phyloP scores from a whole-genome alignment of 352 stramenopile species.

The Pythium graminicola region DNA sequence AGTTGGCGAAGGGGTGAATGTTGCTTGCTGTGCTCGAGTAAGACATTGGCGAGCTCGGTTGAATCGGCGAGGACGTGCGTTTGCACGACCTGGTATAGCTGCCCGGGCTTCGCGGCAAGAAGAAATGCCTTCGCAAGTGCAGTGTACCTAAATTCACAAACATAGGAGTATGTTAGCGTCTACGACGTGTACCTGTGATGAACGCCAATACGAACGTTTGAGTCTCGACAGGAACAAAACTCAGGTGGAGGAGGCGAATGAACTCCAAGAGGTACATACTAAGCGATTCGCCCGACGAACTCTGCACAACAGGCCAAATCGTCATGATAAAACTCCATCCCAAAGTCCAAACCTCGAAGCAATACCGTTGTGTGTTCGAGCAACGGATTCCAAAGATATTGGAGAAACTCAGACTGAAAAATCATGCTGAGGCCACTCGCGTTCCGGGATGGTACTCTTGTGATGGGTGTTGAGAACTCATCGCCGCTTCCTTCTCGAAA shows the following conservation, averaged over 20 bases:
- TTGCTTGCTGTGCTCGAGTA: too few species aligned
- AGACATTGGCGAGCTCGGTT: constrained; percentile 43
- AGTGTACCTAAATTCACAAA: constrained; percentile 40
- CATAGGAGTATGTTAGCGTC: background rate
- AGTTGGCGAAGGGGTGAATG: too few species aligned
- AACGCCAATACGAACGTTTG: constrained; percentile 37
- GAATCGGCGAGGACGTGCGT: constrained; percentile 55
- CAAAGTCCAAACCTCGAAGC: background rate
- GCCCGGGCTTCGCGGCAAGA: constrained; percentile 29
- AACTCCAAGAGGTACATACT: constrained; percentile 59
- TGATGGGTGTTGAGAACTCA: background rate
- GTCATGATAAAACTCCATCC: background rate
- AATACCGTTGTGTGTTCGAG: constrained; percentile 35
- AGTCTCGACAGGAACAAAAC: constrained; percentile 45
- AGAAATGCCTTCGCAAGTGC: constrained; percentile 50
- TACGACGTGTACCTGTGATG: background rate
- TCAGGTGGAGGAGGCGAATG: constrained; percentile 48
- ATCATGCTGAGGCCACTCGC: constrained; percentile 38
- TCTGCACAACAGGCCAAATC: constrained; percentile 18
- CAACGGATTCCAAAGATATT: constrained; percentile 44
- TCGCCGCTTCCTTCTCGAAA: background rate
- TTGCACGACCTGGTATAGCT: constrained; percentile 66
- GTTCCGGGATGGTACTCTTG: constrained; percentile 24
- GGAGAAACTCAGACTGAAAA: constrained; percentile 52
- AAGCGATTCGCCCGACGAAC: constrained; percentile 29